A percentile compares a stretch with the other conserved stretches of the same genome.
These are phyloP conservation scores for Colletotrichum lindemuthianum DNA, from an alignment of 2,329 filamentous ascomycete genomes.

Conservation along the genomic window DNA sequence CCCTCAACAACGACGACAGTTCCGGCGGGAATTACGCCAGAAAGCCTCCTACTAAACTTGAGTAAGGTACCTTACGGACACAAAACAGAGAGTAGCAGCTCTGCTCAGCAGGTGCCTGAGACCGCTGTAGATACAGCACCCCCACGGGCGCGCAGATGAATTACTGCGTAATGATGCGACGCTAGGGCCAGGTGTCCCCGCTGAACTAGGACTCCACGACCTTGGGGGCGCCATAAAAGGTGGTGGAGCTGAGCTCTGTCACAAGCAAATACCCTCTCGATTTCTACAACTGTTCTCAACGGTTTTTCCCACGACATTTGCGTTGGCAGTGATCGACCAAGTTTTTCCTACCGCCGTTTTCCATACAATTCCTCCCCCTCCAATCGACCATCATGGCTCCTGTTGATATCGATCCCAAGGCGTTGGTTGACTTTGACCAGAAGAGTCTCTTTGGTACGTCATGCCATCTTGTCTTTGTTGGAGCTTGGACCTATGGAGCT, in stretches of 20 bases:
- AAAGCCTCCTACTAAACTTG: too few species aligned
- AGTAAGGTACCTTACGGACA: too few species aligned
- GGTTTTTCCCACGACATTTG: constrained; percentile 21
- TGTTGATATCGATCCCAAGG: constrained; percentile 46
- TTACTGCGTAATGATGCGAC: constrained; percentile 29
- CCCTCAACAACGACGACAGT: too few species aligned
- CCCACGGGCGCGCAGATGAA: constrained; percentile 14
- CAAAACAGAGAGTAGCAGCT: too few species aligned
- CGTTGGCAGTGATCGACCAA: not conserved
- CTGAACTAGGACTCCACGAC: not conserved
- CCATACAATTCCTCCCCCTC: not conserved
- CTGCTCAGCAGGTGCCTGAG: too few species aligned
- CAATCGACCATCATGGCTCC: constrained; percentile 48
- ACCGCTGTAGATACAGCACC: not conserved
- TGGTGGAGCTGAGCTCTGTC: constrained; percentile 32
- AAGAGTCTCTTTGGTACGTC: constrained; percentile 72
- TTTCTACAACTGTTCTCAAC: constrained; percentile 31
- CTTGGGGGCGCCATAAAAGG: constrained; percentile 18
- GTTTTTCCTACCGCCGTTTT: not conserved
- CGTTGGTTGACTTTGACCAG: constrained; percentile 73
- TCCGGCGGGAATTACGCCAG: too few species aligned
- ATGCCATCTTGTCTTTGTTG: constrained; percentile 17
- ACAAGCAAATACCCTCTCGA: constrained; percentile 22
- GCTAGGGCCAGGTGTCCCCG: constrained; percentile 35
- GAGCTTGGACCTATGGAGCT: constrained; percentile 24